phyloP scores from a whole-genome alignment of 805 yeast species.

The Wickerhamiella kazuoi region DNA sequence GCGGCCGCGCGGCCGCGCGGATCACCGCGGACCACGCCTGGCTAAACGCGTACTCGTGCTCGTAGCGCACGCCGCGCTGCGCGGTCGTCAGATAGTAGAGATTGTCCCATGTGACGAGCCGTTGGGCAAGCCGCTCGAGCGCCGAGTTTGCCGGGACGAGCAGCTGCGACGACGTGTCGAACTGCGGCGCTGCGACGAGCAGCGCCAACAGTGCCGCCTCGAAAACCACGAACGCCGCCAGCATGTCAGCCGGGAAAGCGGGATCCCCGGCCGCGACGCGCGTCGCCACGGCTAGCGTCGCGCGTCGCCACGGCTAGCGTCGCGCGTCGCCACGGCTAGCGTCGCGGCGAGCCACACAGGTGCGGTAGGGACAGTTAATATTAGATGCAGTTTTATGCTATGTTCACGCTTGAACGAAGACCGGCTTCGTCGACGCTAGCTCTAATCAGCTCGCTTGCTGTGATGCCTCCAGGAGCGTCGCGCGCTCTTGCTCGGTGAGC shows the following conservation, averaged over 20 bases:
- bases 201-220: slow-evolving; percentile 23
- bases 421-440: no score
- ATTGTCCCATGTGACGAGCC: slow-evolving; percentile 57
- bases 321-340: no score
- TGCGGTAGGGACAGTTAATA: no score
- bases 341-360: no score
- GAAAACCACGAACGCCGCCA: slow-evolving; percentile 10
- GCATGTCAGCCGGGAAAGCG: no score
- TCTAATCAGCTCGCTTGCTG: neutral
- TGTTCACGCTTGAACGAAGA: no score
- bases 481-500: slow-evolving; percentile 9
- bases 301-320: no score
- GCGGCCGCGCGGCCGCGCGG: neutral
- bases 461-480: slow-evolving; percentile 6
- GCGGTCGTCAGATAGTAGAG: slow-evolving; percentile 55
- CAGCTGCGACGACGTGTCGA: slow-evolving; percentile 33
- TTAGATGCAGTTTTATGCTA: neutral
- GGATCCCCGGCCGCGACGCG: no score
- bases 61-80: slow-evolving; percentile 36
- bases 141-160: slow-evolving; percentile 14
- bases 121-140: slow-evolving; percentile 18
- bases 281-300: no score
- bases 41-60: slow-evolving; percentile 83
- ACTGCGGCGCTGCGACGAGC: slow-evolving; percentile 26
- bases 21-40: slow-evolving; percentile 49